Percentiles rank a stretch among this genome's conserved stretches.
These are phyloP conservation scores for Fusarium pininemorale DNA, from an alignment of 2,329 filamentous ascomycete genomes.

Conservation along the genomic window DNA sequence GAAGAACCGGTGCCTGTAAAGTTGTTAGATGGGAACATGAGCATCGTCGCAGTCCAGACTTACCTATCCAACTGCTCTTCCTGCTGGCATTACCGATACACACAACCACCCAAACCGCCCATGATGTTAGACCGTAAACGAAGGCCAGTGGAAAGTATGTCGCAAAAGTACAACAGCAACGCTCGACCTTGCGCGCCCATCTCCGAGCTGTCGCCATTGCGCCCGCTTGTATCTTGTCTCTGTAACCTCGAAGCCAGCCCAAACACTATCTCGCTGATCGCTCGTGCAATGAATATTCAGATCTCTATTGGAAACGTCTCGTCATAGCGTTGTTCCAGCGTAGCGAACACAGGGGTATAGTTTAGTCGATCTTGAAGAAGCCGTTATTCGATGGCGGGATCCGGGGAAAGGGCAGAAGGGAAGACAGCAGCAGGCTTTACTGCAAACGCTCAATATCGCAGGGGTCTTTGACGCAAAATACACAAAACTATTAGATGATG, in stretches of 20 bases:
- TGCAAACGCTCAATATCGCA: background rate
- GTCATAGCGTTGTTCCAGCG: constrained; percentile 24
- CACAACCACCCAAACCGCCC: constrained; percentile 89
- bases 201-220: constrained; percentile 61
- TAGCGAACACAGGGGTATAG: constrained; percentile 19
- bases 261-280: background rate
- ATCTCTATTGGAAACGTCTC: constrained; percentile 1
- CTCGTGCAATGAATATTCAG: background rate
- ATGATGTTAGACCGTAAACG: constrained; percentile 89
- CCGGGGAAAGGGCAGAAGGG: background rate
- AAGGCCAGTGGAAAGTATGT: constrained; percentile 90
- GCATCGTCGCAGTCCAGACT: constrained; percentile 27
- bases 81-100: constrained; percentile 71
- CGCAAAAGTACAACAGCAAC: constrained; percentile 80
- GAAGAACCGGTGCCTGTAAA: constrained; percentile 64
- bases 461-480: background rate
- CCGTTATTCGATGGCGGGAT: constrained; percentile 6
- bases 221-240: background rate
- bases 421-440: background rate
- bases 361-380: constrained; percentile 15
- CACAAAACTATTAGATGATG: constrained; percentile 8
- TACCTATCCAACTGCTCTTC: constrained; percentile 67
- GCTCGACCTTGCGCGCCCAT: constrained; percentile 78
- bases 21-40: background rate
- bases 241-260: background rate